Percentiles rank a stretch among this genome's conserved stretches.
Evolutionary conservation across 768 basidiomycete genomes (phyloP).

Genomic region (Krasilnikovozyma curviuscula): DNA sequence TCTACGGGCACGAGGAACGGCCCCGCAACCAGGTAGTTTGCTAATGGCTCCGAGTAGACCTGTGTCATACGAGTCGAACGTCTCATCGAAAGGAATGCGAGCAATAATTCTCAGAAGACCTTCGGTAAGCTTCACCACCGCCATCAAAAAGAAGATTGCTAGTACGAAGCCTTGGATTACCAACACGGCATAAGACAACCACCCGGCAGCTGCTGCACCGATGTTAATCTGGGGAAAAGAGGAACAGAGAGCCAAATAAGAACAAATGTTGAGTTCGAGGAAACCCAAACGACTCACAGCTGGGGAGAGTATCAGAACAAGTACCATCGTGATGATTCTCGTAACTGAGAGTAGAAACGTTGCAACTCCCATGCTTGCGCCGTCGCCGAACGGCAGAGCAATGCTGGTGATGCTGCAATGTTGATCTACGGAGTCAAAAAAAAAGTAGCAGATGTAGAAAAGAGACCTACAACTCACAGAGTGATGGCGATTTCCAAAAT

Average conservation of each 20-base stretch:
- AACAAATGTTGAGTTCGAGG: slow-evolving; percentile 7
- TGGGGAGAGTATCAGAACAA: slow-evolving; percentile 47
- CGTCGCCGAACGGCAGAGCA: slow-evolving; percentile 92
- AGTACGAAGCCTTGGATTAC: slow-evolving; percentile 61
- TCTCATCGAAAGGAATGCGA: slow-evolving; percentile 63
- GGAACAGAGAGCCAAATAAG: slow-evolving; percentile 7
- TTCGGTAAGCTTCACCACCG: slow-evolving; percentile 67
- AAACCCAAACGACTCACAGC: slow-evolving; percentile 39
- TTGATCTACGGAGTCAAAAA: slow-evolving; percentile 7
- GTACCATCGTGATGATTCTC: slow-evolving; percentile 69
- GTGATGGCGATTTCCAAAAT: slow-evolving; percentile 73
- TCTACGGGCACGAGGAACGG: slow-evolving; percentile 40
- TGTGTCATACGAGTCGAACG: slow-evolving; percentile 55
- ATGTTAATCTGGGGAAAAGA: slow-evolving; percentile 48
- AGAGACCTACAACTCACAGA: slow-evolving; percentile 39
- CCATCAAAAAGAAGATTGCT: slow-evolving; percentile 59
- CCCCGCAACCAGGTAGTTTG: slow-evolving; percentile 8
- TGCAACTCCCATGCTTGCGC: slow-evolving; percentile 88
- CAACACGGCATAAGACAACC: slow-evolving; percentile 53
- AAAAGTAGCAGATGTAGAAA: neutral
- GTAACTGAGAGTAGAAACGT: slow-evolving; percentile 85
- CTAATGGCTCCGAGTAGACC: slow-evolving; percentile 73
- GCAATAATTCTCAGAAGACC: slow-evolving; percentile 59
- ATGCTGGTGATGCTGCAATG: slow-evolving; percentile 33
- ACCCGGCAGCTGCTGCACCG: slow-evolving; percentile 46